Conservation (phyloP, 2,329 filamentous ascomycete genomes). For the Lecanosticta acicola region DNA sequence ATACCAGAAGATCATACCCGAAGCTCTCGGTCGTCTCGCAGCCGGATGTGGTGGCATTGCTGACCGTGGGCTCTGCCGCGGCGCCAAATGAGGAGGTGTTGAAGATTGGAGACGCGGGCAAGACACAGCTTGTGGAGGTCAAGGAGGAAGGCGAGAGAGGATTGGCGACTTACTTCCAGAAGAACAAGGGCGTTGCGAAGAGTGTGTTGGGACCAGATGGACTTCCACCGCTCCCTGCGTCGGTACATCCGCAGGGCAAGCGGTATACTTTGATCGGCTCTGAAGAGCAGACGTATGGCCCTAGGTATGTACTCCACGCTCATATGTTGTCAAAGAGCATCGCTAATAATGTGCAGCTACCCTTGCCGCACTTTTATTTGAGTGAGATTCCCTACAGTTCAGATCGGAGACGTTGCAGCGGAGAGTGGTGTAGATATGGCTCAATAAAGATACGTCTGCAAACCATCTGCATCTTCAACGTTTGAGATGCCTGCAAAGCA, state of each 20-base stretch:
- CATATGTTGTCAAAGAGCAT: background rate
- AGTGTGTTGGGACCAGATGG: conserved; percentile 68
- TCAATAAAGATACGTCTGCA: no score
- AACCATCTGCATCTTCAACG: no score
- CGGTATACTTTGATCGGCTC: conserved; percentile 67
- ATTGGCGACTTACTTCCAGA: conserved; percentile 67
- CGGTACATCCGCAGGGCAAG: conserved; percentile 58
- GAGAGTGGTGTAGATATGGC: no score
- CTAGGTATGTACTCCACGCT: conserved; percentile 31
- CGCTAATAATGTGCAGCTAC: conserved; percentile 34
- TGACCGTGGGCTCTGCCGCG: conserved; percentile 76
- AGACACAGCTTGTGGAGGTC: conserved; percentile 67
- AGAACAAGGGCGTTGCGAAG: conserved; percentile 50
- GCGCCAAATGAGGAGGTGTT: conserved; percentile 70
- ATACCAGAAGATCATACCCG: conserved; percentile 76
- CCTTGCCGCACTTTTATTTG: conserved; percentile 43
- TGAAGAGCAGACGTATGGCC: conserved; percentile 63
- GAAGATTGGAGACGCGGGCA: conserved; percentile 69
- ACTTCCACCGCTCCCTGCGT: conserved; percentile 78
- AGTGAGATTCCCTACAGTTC: conserved; percentile 2
- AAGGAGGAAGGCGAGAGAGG: conserved; percentile 69
- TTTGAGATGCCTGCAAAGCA: no score
- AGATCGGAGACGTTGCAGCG: no score
- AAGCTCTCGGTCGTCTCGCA: conserved; percentile 73
- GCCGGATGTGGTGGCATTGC: conserved; percentile 75